These are phyloP conservation scores for Fusarium stilboides DNA, from an alignment of 2,329 filamentous ascomycete species.

Conservation along the genomic window DNA sequence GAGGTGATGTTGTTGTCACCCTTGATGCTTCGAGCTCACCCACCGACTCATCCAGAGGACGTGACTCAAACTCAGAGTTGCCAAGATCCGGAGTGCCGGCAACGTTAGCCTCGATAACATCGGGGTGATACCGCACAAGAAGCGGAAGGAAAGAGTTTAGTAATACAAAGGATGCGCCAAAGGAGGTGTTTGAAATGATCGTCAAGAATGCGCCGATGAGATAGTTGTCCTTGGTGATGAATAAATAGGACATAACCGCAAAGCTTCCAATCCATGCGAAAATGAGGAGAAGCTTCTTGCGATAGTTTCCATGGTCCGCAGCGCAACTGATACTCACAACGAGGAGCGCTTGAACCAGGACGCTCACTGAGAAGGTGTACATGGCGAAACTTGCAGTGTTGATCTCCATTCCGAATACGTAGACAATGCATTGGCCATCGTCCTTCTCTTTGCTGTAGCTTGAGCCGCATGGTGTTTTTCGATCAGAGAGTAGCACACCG, in stretches of 20 bases:
- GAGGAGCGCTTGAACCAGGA: constrained; percentile 87
- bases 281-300: constrained; percentile 87
- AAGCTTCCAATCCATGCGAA: constrained; percentile 88
- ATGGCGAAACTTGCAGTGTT: constrained; percentile 98
- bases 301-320: constrained; percentile 92
- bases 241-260: constrained; percentile 90
- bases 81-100: constrained; percentile 52
- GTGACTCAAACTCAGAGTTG: constrained; percentile 54
- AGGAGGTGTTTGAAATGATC: constrained; percentile 92
- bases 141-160: constrained; percentile 95
- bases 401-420: constrained; percentile 85
- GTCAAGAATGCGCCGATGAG: constrained; percentile 86
- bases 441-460: constrained; percentile 69
- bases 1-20: constrained; percentile 62
- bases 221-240: constrained; percentile 81
- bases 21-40: constrained; percentile 51
- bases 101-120: constrained; percentile 54
- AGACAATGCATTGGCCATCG: constrained; percentile 83
- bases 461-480: constrained; percentile 79
- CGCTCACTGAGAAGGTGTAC: constrained; percentile 97
- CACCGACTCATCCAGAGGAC: constrained; percentile 54
- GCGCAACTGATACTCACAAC: constrained; percentile 98
- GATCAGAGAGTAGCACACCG: constrained; percentile 87
- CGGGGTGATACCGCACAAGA: constrained; percentile 87
- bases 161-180: constrained; percentile 94